Evolutionary conservation across 1,139 yeast species (phyloP).

Genomic region (Geotrichum cucujoidarum): DNA sequence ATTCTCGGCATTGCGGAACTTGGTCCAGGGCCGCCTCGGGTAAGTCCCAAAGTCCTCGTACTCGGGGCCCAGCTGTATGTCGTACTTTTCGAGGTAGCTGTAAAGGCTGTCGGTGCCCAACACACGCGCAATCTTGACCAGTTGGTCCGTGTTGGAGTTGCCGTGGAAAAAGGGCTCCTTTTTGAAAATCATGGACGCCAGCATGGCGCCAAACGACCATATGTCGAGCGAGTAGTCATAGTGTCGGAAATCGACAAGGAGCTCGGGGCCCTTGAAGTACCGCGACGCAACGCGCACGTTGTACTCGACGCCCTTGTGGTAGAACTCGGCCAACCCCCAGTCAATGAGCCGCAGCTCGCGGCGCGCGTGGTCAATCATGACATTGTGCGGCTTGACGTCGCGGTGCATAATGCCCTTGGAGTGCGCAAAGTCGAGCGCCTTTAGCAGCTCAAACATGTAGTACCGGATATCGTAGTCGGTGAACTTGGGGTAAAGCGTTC

Average conservation of each 20-base stretch:
- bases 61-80: constrained; percentile 67
- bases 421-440: constrained; percentile 84
- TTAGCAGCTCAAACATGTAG: constrained; percentile 78
- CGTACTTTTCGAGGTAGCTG: constrained; percentile 65
- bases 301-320: constrained; percentile 86
- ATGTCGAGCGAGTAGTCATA: constrained; percentile 88
- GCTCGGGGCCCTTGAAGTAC: constrained; percentile 91
- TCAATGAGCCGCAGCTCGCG: constrained; percentile 72
- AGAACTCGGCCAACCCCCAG: constrained; percentile 96
- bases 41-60: constrained; percentile 73
- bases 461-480: constrained; percentile 70
- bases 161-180: constrained; percentile 97
- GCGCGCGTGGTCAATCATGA: constrained; percentile 83
- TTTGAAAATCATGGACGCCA: constrained; percentile 93
- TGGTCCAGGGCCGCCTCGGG: constrained; percentile 74
- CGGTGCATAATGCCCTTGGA: constrained; percentile 96
- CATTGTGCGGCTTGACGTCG: constrained; percentile 94
- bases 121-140: constrained; percentile 85
- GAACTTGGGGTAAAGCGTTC: constrained; percentile 79
- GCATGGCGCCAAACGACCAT: constrained; percentile 95
- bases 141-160: constrained; percentile 86
- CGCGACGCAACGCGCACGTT: constrained; percentile 94
- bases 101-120: constrained; percentile 79
- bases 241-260: constrained; percentile 76
- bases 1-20: constrained; percentile 69